These are phyloP conservation scores for Fallopia convolvulus DNA, from an alignment of 148 eudicot species.

Conservation along the genomic window DNA sequence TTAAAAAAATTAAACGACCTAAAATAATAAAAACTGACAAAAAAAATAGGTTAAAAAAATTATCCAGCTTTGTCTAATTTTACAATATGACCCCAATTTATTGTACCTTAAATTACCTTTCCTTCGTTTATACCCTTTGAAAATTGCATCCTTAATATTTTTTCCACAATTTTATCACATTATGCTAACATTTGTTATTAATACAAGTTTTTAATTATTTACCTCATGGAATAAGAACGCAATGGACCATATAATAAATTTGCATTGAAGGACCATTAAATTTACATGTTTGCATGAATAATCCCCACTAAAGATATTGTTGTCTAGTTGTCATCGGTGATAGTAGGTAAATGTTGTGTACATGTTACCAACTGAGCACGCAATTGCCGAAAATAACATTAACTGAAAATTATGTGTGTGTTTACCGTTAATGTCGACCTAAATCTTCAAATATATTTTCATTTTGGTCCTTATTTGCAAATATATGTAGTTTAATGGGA, in stretches of 20 bases:
- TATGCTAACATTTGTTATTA: too few relatives aligned
- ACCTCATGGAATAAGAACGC: too few relatives aligned
- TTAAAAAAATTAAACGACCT: too few relatives aligned
- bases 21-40: too few relatives aligned
- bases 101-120: too few relatives aligned
- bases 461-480: neutral
- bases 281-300: neutral
- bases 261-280: neutral
- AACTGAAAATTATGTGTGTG: neutral
- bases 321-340: neutral
- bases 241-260: neutral
- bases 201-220: too few relatives aligned
- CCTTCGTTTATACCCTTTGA: too few relatives aligned
- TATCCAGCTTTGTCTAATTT: too few relatives aligned
- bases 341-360: neutral
- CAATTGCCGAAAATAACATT: neutral
- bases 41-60: too few relatives aligned
- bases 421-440: neutral
- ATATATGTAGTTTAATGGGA: neutral
- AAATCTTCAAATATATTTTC: neutral
- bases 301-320: neutral
- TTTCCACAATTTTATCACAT: too few relatives aligned
- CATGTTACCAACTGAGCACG: neutral
- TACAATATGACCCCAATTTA: too few relatives aligned
- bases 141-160: too few relatives aligned